A percentile compares a stretch with the other conserved stretches of the same genome.
Evolutionary conservation across 768 basidiomycete species (phyloP).

Genomic region (Lentinula edodes): DNA sequence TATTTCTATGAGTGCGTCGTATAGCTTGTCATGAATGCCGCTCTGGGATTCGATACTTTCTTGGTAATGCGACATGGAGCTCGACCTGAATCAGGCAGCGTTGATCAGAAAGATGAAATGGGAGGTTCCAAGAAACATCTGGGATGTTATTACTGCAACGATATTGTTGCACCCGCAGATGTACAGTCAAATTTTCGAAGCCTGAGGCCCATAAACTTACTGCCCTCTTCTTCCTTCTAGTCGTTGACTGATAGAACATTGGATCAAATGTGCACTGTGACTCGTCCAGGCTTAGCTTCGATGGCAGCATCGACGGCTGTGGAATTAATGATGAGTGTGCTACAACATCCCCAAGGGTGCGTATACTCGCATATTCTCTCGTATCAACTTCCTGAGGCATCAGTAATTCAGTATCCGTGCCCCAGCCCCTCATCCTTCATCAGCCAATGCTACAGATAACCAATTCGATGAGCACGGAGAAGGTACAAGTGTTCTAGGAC

Average conservation of each 20-base stretch:
- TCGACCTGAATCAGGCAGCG: conserved; percentile 31
- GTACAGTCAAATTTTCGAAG: conserved; percentile 37
- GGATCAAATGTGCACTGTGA: conserved; percentile 99
- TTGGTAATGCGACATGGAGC: conserved; percentile 96
- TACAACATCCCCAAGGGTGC: conserved; percentile 89
- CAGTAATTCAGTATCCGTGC: conserved; percentile 47
- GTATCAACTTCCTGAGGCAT: background rate
- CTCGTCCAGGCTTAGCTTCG: conserved; percentile 87
- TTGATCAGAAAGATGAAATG: conserved; percentile 17
- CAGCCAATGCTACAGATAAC: conserved; percentile 17
- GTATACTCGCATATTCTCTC: conserved; percentile 10
- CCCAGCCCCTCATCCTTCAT: conserved; percentile 58
- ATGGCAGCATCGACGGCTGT: conserved; percentile 92
- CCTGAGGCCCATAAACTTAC: background rate
- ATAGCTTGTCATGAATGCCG: conserved; percentile 90
- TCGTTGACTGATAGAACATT: conserved; percentile 82
- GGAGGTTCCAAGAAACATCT: conserved; percentile 31
- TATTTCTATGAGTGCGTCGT: background rate
- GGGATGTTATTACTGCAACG: conserved; percentile 98
- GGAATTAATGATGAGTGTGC: conserved; percentile 80
- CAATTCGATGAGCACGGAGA: conserved; percentile 21
- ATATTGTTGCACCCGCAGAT: conserved; percentile 93
- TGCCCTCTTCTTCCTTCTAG: conserved; percentile 9
- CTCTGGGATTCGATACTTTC: conserved; percentile 92
- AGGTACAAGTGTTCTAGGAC: conserved; percentile 62